Evolutionary conservation across 345 rosid genomes (phyloP).

Genomic region (Cardamine resedifolia): DNA sequence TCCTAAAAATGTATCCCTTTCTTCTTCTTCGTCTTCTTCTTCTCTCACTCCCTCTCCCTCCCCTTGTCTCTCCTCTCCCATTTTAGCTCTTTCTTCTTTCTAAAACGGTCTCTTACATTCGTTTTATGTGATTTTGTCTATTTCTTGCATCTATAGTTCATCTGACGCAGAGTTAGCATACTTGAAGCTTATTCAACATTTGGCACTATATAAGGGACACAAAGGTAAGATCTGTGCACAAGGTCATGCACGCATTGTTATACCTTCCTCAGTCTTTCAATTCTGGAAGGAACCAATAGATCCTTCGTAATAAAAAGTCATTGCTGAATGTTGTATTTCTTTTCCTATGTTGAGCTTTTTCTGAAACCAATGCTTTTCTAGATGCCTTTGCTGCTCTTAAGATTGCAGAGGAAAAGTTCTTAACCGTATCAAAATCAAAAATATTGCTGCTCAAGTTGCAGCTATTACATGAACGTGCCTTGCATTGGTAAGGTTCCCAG

Average conservation of each 20-base stretch:
- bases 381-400: conserved; percentile 92
- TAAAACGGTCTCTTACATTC: conserved; percentile 14
- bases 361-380: conserved; percentile 35
- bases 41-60: conserved; percentile 7
- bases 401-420: conserved; percentile 73
- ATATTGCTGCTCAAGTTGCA: conserved; percentile 79
- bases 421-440: conserved; percentile 75
- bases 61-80: too few relatives aligned
- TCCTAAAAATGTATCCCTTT: neutral
- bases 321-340: neutral
- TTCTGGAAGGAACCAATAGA: conserved; percentile 15
- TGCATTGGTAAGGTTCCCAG: conserved; percentile 64
- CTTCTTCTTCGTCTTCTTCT: conserved; percentile 9
- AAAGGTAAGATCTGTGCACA: conserved; percentile 60
- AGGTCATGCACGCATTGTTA: conserved; percentile 15
- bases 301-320: neutral
- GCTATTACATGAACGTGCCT: conserved; percentile 84
- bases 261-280: conserved; percentile 9
- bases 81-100: conserved; percentile 15
- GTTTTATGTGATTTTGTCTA: neutral
- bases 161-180: conserved; percentile 85
- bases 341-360: conserved; percentile 7
- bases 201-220: conserved; percentile 84
- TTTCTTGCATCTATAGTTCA: conserved; percentile 50
- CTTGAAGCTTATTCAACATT: conserved; percentile 87